Base-by-base conservation (phyloP, 306 rosid genomes). In the Corylus heterophylla region DNA sequence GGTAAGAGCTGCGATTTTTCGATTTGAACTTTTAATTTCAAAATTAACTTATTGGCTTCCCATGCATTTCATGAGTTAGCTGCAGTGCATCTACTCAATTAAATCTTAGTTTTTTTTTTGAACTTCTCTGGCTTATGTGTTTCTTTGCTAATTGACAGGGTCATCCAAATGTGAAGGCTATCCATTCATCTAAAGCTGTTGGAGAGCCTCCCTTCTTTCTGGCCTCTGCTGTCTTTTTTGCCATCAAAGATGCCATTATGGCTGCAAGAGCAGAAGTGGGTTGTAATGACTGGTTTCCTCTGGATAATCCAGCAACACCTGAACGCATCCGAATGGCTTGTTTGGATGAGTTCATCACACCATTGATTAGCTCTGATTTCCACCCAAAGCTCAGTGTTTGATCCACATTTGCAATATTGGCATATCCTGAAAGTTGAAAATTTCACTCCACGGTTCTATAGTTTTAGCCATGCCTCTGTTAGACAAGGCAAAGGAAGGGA, bases 121-220 rank as follows among this genome's bases (percentile, higher is more conserved):
- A 22, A 18, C 50, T 81, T 35, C 54, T 18, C 76, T 59, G 63
- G 62, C 51, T 52, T 71, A 42, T 42, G 69, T 79, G 51, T 81
- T 45, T 59, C 31, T 79, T 44, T 29, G 17, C 79, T 73, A 74
- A 84, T 74, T 69, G 59, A 69, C 72, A 92, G 98, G 98, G 98
- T 50, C 96, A 95, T 88, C 97, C 98, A 56, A 95, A 95, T 77
- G 94, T 90, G 52, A 91, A 91, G 88, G 97, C 98, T 77, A 82
- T 95, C 78, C 98, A 92, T 85, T 95, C 98, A 59, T 95, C 97
- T 12, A 95, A 95, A 90, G 98, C 96, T 9, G 98, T 92, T 78
- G 98, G 98, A 5, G 98, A 95, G 89, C 97, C 98, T 51, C 98
- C 98, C 27, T 95, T 95, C 90, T 95, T 95, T 84, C 83, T 95